Base-by-base conservation (phyloP, 2,329 filamentous ascomycete genomes). In the Ceratocystis papillata region DNA sequence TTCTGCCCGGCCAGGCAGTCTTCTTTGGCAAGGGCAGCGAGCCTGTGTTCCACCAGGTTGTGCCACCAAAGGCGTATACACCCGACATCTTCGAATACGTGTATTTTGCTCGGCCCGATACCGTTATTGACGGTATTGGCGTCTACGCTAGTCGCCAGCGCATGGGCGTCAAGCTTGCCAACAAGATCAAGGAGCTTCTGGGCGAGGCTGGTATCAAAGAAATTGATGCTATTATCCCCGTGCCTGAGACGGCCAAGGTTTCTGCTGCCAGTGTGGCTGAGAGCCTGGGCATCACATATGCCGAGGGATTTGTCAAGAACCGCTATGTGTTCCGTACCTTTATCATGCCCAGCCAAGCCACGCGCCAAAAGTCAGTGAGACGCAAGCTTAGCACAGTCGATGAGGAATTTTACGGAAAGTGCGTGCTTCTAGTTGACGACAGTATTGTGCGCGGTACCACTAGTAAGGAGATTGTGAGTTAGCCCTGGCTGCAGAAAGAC, bases 371-470 rank as follows among this genome's bases (percentile, higher is more conserved):
- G 76, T 88, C 90, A 70, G 90, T 97, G 8, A 87, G 93, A 3
- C 84, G 92, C 62, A 97, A 97, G 77, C 81, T 97, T 48, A 93
- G 89, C 68, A 85, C 92, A 22, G 96, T 96, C 76, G 84, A 86
- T 30, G 85, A 87, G 46, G 91, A 96, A 73, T 96, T 96, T 76
- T 80, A 86, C 67, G 89, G 83, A 70, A 87, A 88, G 71, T 88
- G 87, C 67, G 88, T 97, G 6, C 80, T 91, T 10, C 79, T 97
- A 0, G 89, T 96, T 1, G 93, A 96, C 71, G 93, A 96, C 76
- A 90, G 86, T 71, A 90, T 96, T 67, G 92, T 96, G 3, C 84
- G 92, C 46, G 92, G 91, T 62, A 95, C 89, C 0, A 96, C 90
- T 3, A 74, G 87, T 8, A 61, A 88, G 89, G 71, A 72, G 65